Percentiles rank a stretch among this genome's conserved stretches.
Evolutionary conservation across 2,329 filamentous ascomycete genomes (phyloP).

Genomic region (Talaromyces islandicus): DNA sequence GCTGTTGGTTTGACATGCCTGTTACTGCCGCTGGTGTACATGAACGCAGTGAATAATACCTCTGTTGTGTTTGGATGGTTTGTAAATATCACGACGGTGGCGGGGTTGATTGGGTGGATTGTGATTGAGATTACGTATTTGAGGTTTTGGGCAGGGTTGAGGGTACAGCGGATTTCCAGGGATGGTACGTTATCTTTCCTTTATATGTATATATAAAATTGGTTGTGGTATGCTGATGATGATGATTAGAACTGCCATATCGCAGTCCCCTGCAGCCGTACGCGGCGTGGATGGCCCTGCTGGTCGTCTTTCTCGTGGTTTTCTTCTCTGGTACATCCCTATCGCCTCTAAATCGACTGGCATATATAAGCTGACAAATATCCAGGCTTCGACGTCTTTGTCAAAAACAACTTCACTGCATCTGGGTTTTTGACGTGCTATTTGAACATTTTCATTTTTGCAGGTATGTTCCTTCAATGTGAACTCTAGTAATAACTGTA

Average conservation of each 20-base stretch:
- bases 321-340: constrained; percentile 2
- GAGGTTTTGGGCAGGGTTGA: constrained; percentile 55
- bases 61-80: constrained; percentile 65
- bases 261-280: constrained; percentile 58
- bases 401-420: constrained; percentile 26
- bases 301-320: constrained; percentile 42
- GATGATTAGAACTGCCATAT: constrained; percentile 46
- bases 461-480: constrained; percentile 46
- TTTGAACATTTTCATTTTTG: constrained; percentile 58
- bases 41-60: constrained; percentile 57
- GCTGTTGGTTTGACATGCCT: constrained; percentile 52
- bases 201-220: neutral
- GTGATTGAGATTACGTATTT: constrained; percentile 6
- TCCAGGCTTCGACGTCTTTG: constrained; percentile 61
- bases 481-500: too few relatives aligned
- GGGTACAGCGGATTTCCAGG: constrained; percentile 53
- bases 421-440: constrained; percentile 61
- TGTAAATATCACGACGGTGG: constrained; percentile 63
- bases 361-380: neutral
- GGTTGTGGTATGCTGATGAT: neutral
- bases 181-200: constrained; percentile 15
- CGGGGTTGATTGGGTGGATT: constrained; percentile 65
- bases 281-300: constrained; percentile 55
- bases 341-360: too few relatives aligned
- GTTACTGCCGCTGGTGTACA: constrained; percentile 61